Percentiles rank a stretch among this genome's conserved stretches.
Evolutionary conservation across 768 basidiomycete species (phyloP).

Genomic region (Termitomyces sp.): DNA sequence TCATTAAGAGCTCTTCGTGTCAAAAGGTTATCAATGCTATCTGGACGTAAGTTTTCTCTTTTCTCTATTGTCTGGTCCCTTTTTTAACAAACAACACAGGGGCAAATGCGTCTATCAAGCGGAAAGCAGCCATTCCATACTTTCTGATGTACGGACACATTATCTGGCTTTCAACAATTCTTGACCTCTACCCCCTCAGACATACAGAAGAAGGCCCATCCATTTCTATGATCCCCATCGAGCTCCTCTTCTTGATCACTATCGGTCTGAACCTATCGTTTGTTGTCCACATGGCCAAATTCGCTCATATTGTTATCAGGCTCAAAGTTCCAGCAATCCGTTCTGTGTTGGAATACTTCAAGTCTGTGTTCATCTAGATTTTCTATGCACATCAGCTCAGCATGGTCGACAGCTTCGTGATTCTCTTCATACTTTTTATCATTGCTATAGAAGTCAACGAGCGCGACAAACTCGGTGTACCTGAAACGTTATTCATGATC

Average conservation of each 20-base stretch:
- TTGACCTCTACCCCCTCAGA: conserved; percentile 38
- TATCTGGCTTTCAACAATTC: neutral
- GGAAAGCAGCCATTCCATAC: conserved; percentile 80
- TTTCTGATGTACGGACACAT: conserved; percentile 69
- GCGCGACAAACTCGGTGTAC: conserved; percentile 51
- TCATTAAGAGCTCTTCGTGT: conserved; percentile 85
- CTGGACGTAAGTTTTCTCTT: conserved; percentile 52
- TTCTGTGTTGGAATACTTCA: conserved; percentile 83
- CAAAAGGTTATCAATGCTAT: conserved; percentile 87
- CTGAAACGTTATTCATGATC: conserved; percentile 75
- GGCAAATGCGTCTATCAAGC: conserved; percentile 92
- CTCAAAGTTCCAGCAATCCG: conserved; percentile 93
- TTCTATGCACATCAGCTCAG: neutral
- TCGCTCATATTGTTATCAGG: conserved; percentile 29
- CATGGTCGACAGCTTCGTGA: conserved; percentile 55
- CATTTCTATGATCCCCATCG: conserved; percentile 94
- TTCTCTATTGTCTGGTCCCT: neutral
- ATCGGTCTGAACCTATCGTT: conserved; percentile 50
- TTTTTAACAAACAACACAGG: conserved; percentile 28
- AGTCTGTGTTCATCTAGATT: conserved; percentile 39
- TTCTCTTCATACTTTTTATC: conserved; percentile 76
- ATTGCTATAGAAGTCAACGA: conserved; percentile 74
- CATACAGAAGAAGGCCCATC: conserved; percentile 87
- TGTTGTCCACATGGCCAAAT: neutral
- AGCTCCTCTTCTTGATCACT: conserved; percentile 93